Evolutionary conservation across 2,329 filamentous ascomycete genomes (phyloP).

Genomic region (Zelopaecilomyces penicillatus): DNA sequence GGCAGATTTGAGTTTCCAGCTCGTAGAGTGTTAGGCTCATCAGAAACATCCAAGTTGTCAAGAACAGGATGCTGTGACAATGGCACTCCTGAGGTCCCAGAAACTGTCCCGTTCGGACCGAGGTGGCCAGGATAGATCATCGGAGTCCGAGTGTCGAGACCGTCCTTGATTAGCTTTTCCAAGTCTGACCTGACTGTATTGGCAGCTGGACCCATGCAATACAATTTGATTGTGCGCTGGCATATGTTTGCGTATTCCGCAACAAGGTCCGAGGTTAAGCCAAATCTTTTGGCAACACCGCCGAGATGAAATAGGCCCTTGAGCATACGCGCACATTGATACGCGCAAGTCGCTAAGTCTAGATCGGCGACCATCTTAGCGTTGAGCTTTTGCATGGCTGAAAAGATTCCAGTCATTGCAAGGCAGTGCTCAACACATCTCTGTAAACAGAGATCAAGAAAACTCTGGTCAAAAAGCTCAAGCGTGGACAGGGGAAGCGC

Average conservation of each 20-base stretch:
- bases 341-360: slow-evolving; percentile 47
- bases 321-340: slow-evolving; percentile 46
- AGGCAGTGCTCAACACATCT: slow-evolving; percentile 47
- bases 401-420: slow-evolving; percentile 48
- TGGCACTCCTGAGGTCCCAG: no score
- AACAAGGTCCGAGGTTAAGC: slow-evolving; percentile 37
- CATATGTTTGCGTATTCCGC: slow-evolving; percentile 43
- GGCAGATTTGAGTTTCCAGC: background rate
- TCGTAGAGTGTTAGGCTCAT: slow-evolving; percentile 19
- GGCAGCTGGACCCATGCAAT: slow-evolving; percentile 42
- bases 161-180: slow-evolving; percentile 41
- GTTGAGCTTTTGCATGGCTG: slow-evolving; percentile 41
- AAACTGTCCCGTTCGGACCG: no score
- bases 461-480: slow-evolving; percentile 38
- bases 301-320: slow-evolving; percentile 42
- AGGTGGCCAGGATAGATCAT: background rate
- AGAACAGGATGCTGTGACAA: slow-evolving; percentile 15
- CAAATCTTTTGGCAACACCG: slow-evolving; percentile 27
- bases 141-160: slow-evolving; percentile 22
- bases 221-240: slow-evolving; percentile 41
- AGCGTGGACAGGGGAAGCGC: slow-evolving; percentile 37
- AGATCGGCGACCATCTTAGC: slow-evolving; percentile 46
- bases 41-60: slow-evolving; percentile 17
- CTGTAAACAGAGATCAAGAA: slow-evolving; percentile 40
- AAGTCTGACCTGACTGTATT: slow-evolving; percentile 39